Percentiles rank a stretch among this genome's conserved stretches.
Conservation (phyloP, 805 yeast genomes). For the Candida xiaguanensis region DNA sequence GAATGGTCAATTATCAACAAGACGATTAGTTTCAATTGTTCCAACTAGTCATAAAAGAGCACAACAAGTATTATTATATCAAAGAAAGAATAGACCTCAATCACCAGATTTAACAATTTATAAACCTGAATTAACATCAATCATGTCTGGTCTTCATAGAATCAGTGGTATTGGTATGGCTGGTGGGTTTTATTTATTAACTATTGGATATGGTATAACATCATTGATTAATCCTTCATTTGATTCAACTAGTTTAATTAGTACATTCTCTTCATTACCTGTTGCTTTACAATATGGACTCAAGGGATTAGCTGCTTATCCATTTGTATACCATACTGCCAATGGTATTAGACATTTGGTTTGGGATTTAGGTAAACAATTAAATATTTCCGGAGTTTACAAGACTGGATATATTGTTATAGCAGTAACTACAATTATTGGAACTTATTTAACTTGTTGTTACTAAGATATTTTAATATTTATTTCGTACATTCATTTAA, state of each 20-base stretch:
- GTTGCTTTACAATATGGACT: conserved; percentile 53
- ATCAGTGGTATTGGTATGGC: conserved; percentile 83
- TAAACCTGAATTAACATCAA: conserved; percentile 85
- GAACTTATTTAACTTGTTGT: conserved; percentile 54
- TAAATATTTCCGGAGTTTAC: conserved; percentile 83
- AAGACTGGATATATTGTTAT: conserved; percentile 85
- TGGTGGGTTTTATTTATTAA: conserved; percentile 70
- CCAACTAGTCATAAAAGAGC: conserved; percentile 60
- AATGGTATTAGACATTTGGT: conserved; percentile 91
- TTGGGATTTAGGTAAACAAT: conserved; percentile 87
- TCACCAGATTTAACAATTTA: conserved; percentile 91
- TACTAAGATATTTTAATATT: conserved; percentile 12
- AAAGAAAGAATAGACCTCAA: conserved; percentile 82
- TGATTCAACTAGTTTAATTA: conserved; percentile 51
- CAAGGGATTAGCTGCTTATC: conserved; percentile 72
- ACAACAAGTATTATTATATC: conserved; percentile 66
- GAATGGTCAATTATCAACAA: too few species aligned
- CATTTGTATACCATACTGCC: conserved; percentile 81
- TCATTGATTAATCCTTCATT: conserved; percentile 54
- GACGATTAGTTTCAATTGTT: conserved; percentile 28
- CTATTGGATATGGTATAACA: conserved; percentile 70
- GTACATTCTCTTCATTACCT: conserved; percentile 62
- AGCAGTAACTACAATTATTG: conserved; percentile 56
- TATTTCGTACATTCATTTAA: conserved; percentile 4
- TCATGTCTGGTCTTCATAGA: conserved; percentile 80